Evolutionary conservation across 192 early-diverging fungal species (phyloP), one percentile per base, ranked within the genome.

Genomic region (Backusella tarrabulga): DNA sequence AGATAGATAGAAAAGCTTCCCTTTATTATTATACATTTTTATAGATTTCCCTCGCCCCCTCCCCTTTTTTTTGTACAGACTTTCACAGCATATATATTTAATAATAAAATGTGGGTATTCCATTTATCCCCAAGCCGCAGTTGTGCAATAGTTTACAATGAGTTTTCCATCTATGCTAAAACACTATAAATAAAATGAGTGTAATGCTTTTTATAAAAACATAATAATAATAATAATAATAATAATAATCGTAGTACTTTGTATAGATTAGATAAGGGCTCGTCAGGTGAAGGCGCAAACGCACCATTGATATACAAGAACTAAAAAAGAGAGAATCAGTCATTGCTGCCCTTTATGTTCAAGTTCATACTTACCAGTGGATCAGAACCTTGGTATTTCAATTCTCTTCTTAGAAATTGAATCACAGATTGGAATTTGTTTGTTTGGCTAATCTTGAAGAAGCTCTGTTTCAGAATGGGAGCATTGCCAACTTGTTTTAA

Each of bases 201-300:
- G 1, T 4, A 40, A 0, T 36, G 54, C 23, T 29, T n/a, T 42
- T 40, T 21, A 68, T 12, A 42, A 78, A 32, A 34, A 60, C 0
- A 32, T 3, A 15, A 23, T 15, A 19, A 11, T n/a, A n/a, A n/a
- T n/a, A n/a, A n/a, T n/a, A n/a, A n/a, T n/a, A n/a, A n/a, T n/a
- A n/a, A n/a, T n/a, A n/a, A n/a, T n/a, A n/a, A n/a, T n/a, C n/a
- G 3, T 75, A 32, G 29, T 89, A 95, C 93, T 87, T 93, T 92
- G 77, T 88, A 88, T 69, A 98, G 76, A 79, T 94, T 97, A 7
- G 87, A 84, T 4, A 98, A 91, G 34, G 90, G 88, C 83, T 97
- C 97, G 78, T 98, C 97, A 17, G 97, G 97, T 35, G 97, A 89
- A 11, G 97, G 97, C 14, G 95, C 92, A 82, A 98, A 98, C n/a